Evolutionary conservation across 2,329 filamentous ascomycete species (phyloP).

Genomic region (Fusarium robinianum): DNA sequence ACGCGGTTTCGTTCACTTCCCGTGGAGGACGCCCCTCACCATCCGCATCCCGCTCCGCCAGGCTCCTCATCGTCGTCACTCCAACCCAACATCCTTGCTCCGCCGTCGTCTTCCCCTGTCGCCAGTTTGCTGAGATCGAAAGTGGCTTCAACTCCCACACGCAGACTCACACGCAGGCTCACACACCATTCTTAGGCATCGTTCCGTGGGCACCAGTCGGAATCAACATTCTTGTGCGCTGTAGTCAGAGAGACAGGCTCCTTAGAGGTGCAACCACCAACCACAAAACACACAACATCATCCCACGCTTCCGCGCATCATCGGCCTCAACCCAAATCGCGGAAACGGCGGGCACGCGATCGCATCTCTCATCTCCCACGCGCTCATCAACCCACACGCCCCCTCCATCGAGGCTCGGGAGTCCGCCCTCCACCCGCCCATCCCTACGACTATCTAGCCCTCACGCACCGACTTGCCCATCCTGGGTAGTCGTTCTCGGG

Average conservation of each 20-base stretch:
- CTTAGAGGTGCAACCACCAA: constrained; percentile 14
- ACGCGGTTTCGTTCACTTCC: too few species aligned
- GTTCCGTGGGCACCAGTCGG: constrained; percentile 1
- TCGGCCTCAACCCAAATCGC: constrained; percentile 12
- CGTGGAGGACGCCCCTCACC: too few species aligned
- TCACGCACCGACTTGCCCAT: constrained; percentile 38
- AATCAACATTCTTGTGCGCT: constrained; percentile 21
- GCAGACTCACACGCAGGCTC: constrained; percentile 24
- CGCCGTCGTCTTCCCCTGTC: background rate
- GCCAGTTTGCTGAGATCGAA: background rate
- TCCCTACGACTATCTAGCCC: constrained; percentile 19
- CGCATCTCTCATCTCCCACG: constrained; percentile 25
- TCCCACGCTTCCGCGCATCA: constrained; percentile 29
- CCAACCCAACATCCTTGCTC: too few species aligned
- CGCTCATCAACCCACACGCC: constrained; percentile 28
- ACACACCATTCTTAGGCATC: constrained; percentile 18
- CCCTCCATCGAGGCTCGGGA: constrained; percentile 30
- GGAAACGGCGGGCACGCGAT: constrained; percentile 34
- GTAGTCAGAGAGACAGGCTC: constrained; percentile 13
- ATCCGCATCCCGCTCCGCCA: too few species aligned
- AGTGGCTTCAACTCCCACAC: constrained; percentile 21
- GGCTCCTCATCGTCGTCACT: too few species aligned
- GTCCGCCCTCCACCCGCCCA: constrained; percentile 29
- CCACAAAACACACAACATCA: constrained; percentile 24
- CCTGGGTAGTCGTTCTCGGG: constrained; percentile 28